A percentile compares a stretch with the other conserved stretches of the same genome.
These are phyloP conservation scores for Globisporangium lucens DNA, from an alignment of 352 stramenopile genomes.

Conservation along the genomic window DNA sequence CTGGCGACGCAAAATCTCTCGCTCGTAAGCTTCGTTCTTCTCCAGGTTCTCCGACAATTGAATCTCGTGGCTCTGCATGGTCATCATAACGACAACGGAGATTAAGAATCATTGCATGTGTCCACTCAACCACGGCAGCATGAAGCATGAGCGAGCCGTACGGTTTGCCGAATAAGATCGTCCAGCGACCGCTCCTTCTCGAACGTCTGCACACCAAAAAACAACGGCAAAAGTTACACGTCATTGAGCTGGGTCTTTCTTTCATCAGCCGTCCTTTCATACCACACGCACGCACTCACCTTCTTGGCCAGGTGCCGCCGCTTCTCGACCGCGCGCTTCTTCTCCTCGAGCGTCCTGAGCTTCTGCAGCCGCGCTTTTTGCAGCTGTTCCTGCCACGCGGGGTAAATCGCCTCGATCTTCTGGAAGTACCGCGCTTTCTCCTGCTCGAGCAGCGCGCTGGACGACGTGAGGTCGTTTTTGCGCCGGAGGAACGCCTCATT, in stretches of 20 bases:
- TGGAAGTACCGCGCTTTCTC: conserved; percentile 61
- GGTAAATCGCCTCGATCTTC: conserved; percentile 64
- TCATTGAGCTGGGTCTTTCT: too few species aligned
- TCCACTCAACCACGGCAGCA: not conserved
- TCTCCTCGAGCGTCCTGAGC: conserved; percentile 62
- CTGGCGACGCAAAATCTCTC: conserved; percentile 55
- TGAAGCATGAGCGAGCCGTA: conserved; percentile 19
- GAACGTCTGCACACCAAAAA: conserved; percentile 47
- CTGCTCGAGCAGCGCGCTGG: conserved; percentile 39
- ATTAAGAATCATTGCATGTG: not conserved
- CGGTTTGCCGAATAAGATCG: conserved; percentile 65
- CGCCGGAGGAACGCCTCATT: conserved; percentile 40
- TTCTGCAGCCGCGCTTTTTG: conserved; percentile 49
- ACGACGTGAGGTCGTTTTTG: conserved; percentile 41
- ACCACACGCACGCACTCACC: conserved; percentile 21
- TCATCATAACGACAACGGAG: not conserved
- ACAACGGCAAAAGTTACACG: not conserved
- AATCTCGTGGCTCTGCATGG: conserved; percentile 63
- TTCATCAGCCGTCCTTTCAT: not conserved
- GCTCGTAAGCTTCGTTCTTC: conserved; percentile 70
- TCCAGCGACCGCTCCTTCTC: conserved; percentile 74
- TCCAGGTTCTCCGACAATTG: conserved; percentile 69
- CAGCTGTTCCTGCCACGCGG: conserved; percentile 70
- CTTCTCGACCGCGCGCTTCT: conserved; percentile 69
- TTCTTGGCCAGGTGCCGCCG: conserved; percentile 70